A percentile compares a stretch with the other conserved stretches of the same genome.
phyloP scores from a whole-genome alignment of 225 moss, liverwort and hornwort genomes.

The Bryoerythrophyllum caledonicum region DNA sequence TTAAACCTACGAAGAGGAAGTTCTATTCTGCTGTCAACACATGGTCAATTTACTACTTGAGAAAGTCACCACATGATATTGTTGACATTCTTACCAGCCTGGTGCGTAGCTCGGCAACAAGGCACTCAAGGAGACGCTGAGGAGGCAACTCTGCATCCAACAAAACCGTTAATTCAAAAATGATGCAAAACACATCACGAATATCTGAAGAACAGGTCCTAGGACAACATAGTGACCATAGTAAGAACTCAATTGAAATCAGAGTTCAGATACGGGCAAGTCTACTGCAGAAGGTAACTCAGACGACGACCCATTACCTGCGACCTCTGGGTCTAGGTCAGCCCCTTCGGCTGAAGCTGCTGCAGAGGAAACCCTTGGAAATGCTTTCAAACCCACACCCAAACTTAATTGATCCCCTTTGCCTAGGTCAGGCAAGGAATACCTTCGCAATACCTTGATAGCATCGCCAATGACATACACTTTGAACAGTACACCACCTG shows the following conservation, averaged over 20 bases:
- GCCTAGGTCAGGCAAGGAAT: conserved; percentile 51
- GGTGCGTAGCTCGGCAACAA: conserved; percentile 46
- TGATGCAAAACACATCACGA: background rate
- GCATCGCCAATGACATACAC: conserved; percentile 56
- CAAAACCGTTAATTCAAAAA: background rate
- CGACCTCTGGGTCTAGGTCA: conserved; percentile 51
- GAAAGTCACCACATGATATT: no score
- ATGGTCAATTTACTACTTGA: no score
- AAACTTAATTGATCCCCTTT: conserved; percentile 39
- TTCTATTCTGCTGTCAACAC: no score
- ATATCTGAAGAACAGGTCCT: background rate
- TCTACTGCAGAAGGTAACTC: no score
- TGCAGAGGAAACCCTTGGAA: conserved; percentile 57
- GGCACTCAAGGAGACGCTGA: conserved; percentile 45
- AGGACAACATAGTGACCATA: background rate
- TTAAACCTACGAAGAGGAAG: no score
- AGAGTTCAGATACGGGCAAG: no score
- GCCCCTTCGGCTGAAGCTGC: conserved; percentile 48
- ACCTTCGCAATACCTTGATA: conserved; percentile 54
- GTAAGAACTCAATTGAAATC: no score
- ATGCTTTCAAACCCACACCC: conserved; percentile 46
- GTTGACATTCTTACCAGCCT: conserved; percentile 36
- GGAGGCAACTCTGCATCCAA: conserved; percentile 46
- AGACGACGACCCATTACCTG: no score
- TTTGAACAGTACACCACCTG: conserved; percentile 62